Evolutionary conservation across 2,329 filamentous ascomycete genomes (phyloP).

Genomic region (Paraphoma chrysanthemicola): DNA sequence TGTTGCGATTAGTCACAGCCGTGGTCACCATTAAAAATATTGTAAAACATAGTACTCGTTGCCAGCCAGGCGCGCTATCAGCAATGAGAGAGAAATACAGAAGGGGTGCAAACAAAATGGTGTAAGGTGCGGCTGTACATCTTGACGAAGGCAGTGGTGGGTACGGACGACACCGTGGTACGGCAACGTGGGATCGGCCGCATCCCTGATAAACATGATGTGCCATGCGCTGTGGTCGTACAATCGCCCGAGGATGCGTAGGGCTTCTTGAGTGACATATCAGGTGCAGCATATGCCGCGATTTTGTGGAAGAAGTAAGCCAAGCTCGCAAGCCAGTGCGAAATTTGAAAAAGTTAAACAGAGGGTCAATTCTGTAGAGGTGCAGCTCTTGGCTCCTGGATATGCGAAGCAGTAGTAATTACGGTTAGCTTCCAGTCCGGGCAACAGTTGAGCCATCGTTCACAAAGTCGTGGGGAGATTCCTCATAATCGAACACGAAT

Average conservation of each 20-base stretch:
- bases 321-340: background rate
- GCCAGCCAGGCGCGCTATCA: background rate
- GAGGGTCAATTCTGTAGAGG: too few relatives aligned
- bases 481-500: background rate
- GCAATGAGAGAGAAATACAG: too few relatives aligned
- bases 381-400: too few relatives aligned
- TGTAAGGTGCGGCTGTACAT: too few relatives aligned
- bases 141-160: background rate
- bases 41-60: background rate
- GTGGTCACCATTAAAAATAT: background rate
- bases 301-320: background rate
- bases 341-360: too few relatives aligned
- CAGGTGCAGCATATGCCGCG: background rate
- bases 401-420: too few relatives aligned
- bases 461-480: background rate
- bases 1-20: conserved; percentile 5
- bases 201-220: background rate
- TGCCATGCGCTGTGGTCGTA: background rate
- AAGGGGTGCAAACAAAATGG: too few relatives aligned
- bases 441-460: background rate
- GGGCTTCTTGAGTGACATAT: conserved; percentile 1
- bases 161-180: background rate
- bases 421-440: too few relatives aligned
- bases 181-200: background rate
- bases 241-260: background rate